These are phyloP conservation scores for Pestalotiopsis sp. DNA, from an alignment of 2,329 filamentous ascomycete species.

Conservation along the genomic window DNA sequence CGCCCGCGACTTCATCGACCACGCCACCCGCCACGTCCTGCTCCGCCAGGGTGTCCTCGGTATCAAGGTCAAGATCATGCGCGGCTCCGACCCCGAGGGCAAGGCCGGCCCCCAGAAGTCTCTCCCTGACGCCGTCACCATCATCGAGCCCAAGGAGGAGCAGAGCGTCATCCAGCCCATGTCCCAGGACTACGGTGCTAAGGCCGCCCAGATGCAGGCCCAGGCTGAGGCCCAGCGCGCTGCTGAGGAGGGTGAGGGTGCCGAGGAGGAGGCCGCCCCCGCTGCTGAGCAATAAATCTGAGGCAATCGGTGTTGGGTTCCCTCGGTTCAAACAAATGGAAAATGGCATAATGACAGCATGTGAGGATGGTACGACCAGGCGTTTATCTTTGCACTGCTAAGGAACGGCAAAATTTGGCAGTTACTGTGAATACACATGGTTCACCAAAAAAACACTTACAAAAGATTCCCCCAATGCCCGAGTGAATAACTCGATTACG, in stretches of 20 bases:
- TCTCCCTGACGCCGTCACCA: slow-evolving; percentile 96
- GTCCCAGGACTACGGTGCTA: slow-evolving; percentile 98
- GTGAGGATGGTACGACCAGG: slow-evolving; percentile 15
- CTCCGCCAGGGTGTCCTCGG: slow-evolving; percentile 99
- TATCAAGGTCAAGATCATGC: slow-evolving; percentile 99
- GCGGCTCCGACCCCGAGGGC: slow-evolving; percentile 98
- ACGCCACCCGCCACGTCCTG: slow-evolving; percentile 97
- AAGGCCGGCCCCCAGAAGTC: slow-evolving; percentile 98
- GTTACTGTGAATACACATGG: slow-evolving; percentile 9
- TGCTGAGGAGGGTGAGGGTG: slow-evolving; percentile 49
- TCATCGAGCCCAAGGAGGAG: slow-evolving; percentile 99
- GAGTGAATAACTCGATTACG: not conserved
- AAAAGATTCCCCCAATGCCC: not conserved
- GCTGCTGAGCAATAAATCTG: slow-evolving; percentile 47
- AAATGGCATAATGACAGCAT: slow-evolving; percentile 15
- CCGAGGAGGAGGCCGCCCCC: slow-evolving; percentile 49
- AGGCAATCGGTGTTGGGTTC: slow-evolving; percentile 40
- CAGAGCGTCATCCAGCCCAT: slow-evolving; percentile 91
- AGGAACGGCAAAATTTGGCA: slow-evolving; percentile 12
- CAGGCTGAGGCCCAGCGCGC: slow-evolving; percentile 64
- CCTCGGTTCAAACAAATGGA: slow-evolving; percentile 24
- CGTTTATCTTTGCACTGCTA: slow-evolving; percentile 16
- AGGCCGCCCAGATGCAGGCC: slow-evolving; percentile 70
- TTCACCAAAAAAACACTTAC: not conserved
- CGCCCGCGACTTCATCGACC: slow-evolving; percentile 99